Conservation (phyloP, 306 rosid species). For the Vigna unguiculata region DNA sequence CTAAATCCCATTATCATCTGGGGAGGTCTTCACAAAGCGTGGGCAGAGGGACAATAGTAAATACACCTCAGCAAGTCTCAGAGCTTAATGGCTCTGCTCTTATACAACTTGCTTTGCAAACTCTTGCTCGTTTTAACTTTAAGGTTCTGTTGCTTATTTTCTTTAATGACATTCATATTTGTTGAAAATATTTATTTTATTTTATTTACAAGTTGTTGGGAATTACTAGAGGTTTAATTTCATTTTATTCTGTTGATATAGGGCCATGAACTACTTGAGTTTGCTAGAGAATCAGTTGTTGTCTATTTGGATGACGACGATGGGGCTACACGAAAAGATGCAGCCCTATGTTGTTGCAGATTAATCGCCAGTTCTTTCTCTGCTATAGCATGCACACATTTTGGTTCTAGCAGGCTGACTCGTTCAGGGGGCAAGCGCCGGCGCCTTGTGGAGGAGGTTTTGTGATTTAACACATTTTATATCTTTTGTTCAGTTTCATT, state of each 20-base stretch:
- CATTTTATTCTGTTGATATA: constrained; percentile 50
- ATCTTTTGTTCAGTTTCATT: constrained; percentile 7
- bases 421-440: constrained; percentile 86
- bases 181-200: constrained; percentile 6
- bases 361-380: constrained; percentile 86
- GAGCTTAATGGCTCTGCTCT: constrained; percentile 82
- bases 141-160: constrained; percentile 64
- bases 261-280: constrained; percentile 98
- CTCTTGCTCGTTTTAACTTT: constrained; percentile 92
- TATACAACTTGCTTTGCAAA: constrained; percentile 93
- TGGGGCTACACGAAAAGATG: constrained; percentile 90
- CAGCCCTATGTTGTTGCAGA: constrained; percentile 96
- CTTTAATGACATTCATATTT: constrained; percentile 30
- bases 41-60: constrained; percentile 66
- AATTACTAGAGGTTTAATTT: constrained; percentile 29
- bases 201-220: constrained; percentile 21
- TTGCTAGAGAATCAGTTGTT: constrained; percentile 93
- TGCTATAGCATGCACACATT: constrained; percentile 63
- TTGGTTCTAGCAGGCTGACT: constrained; percentile 73
- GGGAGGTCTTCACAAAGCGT: constrained; percentile 67
- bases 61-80: constrained; percentile 70
- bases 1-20: constrained; percentile 75
- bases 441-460: constrained; percentile 86
- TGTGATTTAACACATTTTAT: constrained; percentile 21
- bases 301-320: constrained; percentile 96